Evolutionary conservation across 2,329 filamentous ascomycete species (phyloP).

Genomic region (Xylaria sp.): DNA sequence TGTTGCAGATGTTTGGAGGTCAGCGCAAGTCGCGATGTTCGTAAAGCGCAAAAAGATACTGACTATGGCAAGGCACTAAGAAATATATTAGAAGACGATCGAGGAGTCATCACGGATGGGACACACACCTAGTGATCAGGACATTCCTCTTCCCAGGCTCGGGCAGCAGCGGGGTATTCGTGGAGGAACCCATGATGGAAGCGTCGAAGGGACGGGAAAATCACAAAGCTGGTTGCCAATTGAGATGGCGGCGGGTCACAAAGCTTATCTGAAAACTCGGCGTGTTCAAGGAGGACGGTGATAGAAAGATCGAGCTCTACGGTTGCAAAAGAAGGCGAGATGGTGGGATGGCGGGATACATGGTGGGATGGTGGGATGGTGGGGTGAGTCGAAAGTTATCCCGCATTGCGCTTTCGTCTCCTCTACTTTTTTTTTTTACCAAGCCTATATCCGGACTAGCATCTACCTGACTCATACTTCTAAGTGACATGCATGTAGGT

Average conservation of each 20-base stretch:
- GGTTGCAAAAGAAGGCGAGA: not conserved
- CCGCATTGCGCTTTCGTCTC: slow-evolving; percentile 1
- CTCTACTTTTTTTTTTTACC: not conserved
- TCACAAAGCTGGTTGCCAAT: not conserved
- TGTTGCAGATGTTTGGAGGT: slow-evolving; percentile 59
- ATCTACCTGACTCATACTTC: not conserved
- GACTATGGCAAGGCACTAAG: slow-evolving; percentile 24
- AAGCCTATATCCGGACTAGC: not conserved
- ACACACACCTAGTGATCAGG: slow-evolving; percentile 75
- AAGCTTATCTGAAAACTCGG: not conserved
- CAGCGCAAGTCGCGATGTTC: not conserved
- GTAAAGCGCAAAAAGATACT: not conserved
- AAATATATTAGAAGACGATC: not conserved
- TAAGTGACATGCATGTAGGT: not conserved
- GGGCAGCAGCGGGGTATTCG: slow-evolving; percentile 63
- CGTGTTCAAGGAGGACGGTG: not conserved
- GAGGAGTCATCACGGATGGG: not conserved
- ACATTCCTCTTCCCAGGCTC: slow-evolving; percentile 83
- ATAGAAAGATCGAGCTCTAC: not conserved
- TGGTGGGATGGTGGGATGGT: slow-evolving; percentile 9
- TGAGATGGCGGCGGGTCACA: not conserved
- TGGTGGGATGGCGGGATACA: slow-evolving; percentile 1
- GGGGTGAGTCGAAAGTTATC: slow-evolving; percentile 5
- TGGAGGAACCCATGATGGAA: slow-evolving; percentile 34
- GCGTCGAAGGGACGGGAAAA: not conserved